Conservation (phyloP, 2,329 filamentous ascomycete species). For the Ophiocordyceps sinensis region DNA sequence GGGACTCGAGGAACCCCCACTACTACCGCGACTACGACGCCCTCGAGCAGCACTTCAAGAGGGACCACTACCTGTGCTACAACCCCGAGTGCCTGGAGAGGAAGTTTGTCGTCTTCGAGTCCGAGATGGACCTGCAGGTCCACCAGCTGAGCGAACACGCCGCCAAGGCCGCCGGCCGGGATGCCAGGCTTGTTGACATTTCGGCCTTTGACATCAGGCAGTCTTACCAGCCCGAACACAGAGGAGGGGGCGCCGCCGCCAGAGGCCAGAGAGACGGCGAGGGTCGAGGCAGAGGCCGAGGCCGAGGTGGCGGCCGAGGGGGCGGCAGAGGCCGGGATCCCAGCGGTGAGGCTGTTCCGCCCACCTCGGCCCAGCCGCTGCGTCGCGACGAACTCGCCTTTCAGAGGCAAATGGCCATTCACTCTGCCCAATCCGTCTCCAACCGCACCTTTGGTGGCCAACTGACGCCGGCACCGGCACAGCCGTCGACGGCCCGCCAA, state of each 20-base stretch:
- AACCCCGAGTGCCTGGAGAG: slow-evolving; percentile 87
- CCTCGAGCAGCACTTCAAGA: slow-evolving; percentile 73
- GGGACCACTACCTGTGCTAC: slow-evolving; percentile 73
- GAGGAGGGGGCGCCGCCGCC: slow-evolving; percentile 24
- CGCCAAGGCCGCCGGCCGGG: slow-evolving; percentile 70
- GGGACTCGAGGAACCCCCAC: slow-evolving; percentile 57
- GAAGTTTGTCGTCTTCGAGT: slow-evolving; percentile 94
- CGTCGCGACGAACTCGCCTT: slow-evolving; percentile 80
- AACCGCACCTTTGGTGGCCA: slow-evolving; percentile 75
- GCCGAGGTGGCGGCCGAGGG: slow-evolving; percentile 14
- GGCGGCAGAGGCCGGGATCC: slow-evolving; percentile 63
- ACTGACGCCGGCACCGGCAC: slow-evolving; percentile 31
- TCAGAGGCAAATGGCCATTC: slow-evolving; percentile 82
- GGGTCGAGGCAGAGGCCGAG: slow-evolving; percentile 21
- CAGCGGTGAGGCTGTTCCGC: slow-evolving; percentile 65
- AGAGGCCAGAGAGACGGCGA: slow-evolving; percentile 26
- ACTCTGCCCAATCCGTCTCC: slow-evolving; percentile 68
- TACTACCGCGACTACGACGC: slow-evolving; percentile 86
- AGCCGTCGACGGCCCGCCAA: slow-evolving; percentile 6
- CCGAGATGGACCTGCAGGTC: slow-evolving; percentile 86
- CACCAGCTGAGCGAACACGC: slow-evolving; percentile 80
- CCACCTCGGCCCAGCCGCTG: slow-evolving; percentile 65
- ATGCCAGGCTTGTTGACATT: slow-evolving; percentile 76
- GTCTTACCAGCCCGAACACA: slow-evolving; percentile 50
- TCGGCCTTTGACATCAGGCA: slow-evolving; percentile 69